Conservation (phyloP, 2,329 filamentous ascomycete genomes). For the Aureobasidium uvarum region DNA sequence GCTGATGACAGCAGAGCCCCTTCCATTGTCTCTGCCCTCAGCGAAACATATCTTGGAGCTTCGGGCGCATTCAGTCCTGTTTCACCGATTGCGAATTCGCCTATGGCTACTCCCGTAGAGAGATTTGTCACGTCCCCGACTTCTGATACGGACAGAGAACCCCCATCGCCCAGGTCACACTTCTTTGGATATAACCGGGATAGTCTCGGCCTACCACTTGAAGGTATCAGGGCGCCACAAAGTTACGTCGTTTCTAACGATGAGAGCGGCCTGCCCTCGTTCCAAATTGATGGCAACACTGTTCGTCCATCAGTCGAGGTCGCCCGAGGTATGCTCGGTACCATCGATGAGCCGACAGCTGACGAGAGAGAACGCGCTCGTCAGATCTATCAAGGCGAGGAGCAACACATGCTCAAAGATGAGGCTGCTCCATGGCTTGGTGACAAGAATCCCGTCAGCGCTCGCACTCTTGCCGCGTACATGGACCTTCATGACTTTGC, state of each 20-base stretch:
- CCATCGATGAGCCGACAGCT: constrained; percentile 51
- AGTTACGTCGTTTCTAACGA: not conserved
- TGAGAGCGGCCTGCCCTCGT: constrained; percentile 27
- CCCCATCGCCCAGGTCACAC: not conserved
- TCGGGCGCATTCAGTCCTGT: constrained; percentile 13
- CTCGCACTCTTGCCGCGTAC: constrained; percentile 67
- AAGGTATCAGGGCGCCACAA: not conserved
- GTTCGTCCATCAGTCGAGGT: constrained; percentile 31
- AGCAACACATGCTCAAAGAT: constrained; percentile 74
- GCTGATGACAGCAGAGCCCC: constrained; percentile 46
- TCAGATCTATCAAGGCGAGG: constrained; percentile 79
- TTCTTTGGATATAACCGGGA: constrained; percentile 2
- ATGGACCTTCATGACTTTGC: constrained; percentile 90
- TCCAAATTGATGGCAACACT: constrained; percentile 52
- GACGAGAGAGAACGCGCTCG: constrained; percentile 75
- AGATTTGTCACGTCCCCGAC: constrained; percentile 13
- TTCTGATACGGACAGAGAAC: not conserved
- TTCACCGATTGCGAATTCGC: constrained; percentile 23
- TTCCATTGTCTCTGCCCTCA: constrained; percentile 29
- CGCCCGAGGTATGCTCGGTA: constrained; percentile 26
- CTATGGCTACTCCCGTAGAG: not conserved
- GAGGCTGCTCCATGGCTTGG: constrained; percentile 88
- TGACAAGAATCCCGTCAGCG: constrained; percentile 58
- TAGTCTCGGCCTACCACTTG: constrained; percentile 10
- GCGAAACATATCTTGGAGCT: constrained; percentile 12